Percentiles rank a stretch among this genome's conserved stretches.
These are phyloP conservation scores for Leccinum uliginosum DNA, from an alignment of 768 basidiomycete species.

Conservation along the genomic window DNA sequence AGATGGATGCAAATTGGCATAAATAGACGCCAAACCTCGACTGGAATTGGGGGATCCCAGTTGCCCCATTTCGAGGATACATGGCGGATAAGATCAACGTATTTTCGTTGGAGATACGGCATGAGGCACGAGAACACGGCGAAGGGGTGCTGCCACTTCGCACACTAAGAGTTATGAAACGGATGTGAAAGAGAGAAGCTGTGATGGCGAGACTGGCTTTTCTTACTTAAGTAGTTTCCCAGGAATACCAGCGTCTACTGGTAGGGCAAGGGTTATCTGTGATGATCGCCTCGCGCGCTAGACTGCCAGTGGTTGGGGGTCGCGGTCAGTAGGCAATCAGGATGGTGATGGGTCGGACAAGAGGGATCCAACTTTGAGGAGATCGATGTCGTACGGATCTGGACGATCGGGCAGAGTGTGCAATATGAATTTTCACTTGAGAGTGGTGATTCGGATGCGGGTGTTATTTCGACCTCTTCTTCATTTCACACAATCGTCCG, in stretches of 20 bases:
- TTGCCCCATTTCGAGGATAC: slow-evolving; percentile 35
- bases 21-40: slow-evolving; percentile 21
- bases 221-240: slow-evolving; percentile 3
- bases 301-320: neutral
- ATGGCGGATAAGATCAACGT: slow-evolving; percentile 30
- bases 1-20: neutral
- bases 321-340: neutral
- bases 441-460: neutral
- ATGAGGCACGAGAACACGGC: slow-evolving; percentile 1
- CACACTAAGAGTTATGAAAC: neutral
- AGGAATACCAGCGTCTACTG: slow-evolving; percentile 2
- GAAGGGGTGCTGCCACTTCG: neutral
- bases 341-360: neutral
- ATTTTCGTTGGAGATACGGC: slow-evolving; percentile 27
- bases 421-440: no score
- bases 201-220: neutral
- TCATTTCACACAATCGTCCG: neutral
- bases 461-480: neutral
- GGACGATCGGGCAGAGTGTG: neutral
- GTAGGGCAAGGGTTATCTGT: neutral
- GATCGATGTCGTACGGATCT: neutral
- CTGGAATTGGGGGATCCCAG: slow-evolving; percentile 33
- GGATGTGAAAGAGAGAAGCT: neutral
- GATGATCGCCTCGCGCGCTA: neutral
- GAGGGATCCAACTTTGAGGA: neutral